phyloP scores from a whole-genome alignment of 768 basidiomycete species.

The Amanita brunnescens region DNA sequence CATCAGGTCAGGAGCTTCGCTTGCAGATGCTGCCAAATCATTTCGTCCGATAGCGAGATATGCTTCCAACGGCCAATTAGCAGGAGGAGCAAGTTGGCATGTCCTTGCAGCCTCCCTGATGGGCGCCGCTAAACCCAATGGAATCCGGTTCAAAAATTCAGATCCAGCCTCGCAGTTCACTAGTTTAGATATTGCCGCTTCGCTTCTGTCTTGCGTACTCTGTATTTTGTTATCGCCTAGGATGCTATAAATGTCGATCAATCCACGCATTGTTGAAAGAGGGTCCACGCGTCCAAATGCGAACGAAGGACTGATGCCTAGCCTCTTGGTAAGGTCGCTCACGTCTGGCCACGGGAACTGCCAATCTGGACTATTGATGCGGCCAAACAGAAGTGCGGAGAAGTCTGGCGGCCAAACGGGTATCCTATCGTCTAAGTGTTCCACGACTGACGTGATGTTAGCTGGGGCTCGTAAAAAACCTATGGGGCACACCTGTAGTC shows the following conservation, averaged over 20 bases:
- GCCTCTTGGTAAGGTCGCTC: slow-evolving; percentile 35
- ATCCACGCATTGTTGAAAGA: slow-evolving; percentile 39
- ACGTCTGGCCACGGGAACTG: slow-evolving; percentile 44
- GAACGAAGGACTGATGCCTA: slow-evolving; percentile 45
- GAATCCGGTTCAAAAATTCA: slow-evolving; percentile 45
- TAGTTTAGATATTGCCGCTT: slow-evolving; percentile 51
- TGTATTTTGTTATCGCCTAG: slow-evolving; percentile 45
- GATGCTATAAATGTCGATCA: slow-evolving; percentile 48
- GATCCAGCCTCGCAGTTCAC: slow-evolving; percentile 37
- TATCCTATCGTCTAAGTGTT: slow-evolving; percentile 58
- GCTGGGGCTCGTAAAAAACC: not conserved
- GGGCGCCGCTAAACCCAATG: slow-evolving; percentile 68
- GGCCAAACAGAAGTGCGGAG: slow-evolving; percentile 52
- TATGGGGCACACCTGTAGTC: slow-evolving; percentile 23
- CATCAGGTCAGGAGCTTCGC: slow-evolving; percentile 34
- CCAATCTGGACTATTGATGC: slow-evolving; percentile 62
- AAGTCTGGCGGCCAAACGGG: slow-evolving; percentile 76
- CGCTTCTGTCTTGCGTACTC: slow-evolving; percentile 55
- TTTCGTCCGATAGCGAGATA: slow-evolving; percentile 66
- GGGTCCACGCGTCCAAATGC: slow-evolving; percentile 60
- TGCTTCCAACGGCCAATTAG: slow-evolving; percentile 60
- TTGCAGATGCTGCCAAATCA: slow-evolving; percentile 64
- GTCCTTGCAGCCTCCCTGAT: slow-evolving; percentile 78
- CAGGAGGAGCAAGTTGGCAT: slow-evolving; percentile 71
- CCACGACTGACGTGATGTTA: slow-evolving; percentile 25